Evolutionary conservation across 2,329 filamentous ascomycete genomes (phyloP).

Genomic region (Fusarium xyrophilum): DNA sequence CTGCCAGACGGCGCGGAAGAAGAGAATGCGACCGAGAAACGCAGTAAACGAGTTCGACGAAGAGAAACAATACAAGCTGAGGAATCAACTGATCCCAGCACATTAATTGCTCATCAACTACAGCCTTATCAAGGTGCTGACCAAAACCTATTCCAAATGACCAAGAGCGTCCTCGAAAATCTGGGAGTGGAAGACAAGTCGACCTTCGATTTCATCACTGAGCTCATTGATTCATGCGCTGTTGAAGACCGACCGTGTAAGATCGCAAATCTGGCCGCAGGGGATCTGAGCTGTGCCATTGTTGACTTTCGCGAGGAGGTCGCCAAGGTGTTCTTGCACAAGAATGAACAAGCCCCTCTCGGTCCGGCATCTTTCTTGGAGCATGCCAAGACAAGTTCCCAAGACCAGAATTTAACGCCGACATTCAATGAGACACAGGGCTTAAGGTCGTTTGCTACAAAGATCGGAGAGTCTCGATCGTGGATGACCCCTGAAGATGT

Average conservation of each 20-base stretch:
- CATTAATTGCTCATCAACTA: slow-evolving; percentile 61
- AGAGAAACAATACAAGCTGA: slow-evolving; percentile 60
- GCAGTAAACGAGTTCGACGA: slow-evolving; percentile 70
- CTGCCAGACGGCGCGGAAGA: slow-evolving; percentile 63
- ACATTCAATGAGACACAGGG: slow-evolving; percentile 61
- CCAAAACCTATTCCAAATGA: slow-evolving; percentile 62
- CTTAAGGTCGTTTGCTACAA: slow-evolving; percentile 59
- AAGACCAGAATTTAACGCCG: slow-evolving; percentile 56
- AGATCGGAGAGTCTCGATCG: slow-evolving; percentile 50
- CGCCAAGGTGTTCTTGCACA: slow-evolving; percentile 60
- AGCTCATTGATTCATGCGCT: slow-evolving; percentile 60
- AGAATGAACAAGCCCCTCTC: slow-evolving; percentile 59
- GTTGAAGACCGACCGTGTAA: slow-evolving; percentile 59
- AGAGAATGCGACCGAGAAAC: slow-evolving; percentile 64
- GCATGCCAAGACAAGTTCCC: slow-evolving; percentile 64
- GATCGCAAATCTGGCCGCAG: slow-evolving; percentile 54
- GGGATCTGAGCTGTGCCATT: slow-evolving; percentile 59
- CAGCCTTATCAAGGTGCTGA: slow-evolving; percentile 65
- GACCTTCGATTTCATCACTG: slow-evolving; percentile 54
- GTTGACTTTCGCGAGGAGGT: slow-evolving; percentile 60
- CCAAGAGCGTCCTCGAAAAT: slow-evolving; percentile 62
- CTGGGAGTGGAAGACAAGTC: slow-evolving; percentile 60
- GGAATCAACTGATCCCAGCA: slow-evolving; percentile 60
- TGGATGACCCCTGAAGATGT: slow-evolving; percentile 65
- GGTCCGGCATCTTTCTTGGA: slow-evolving; percentile 69